phyloP scores from a whole-genome alignment of 495 filamentous ascomycete genomes.

The Letharia lupina region DNA sequence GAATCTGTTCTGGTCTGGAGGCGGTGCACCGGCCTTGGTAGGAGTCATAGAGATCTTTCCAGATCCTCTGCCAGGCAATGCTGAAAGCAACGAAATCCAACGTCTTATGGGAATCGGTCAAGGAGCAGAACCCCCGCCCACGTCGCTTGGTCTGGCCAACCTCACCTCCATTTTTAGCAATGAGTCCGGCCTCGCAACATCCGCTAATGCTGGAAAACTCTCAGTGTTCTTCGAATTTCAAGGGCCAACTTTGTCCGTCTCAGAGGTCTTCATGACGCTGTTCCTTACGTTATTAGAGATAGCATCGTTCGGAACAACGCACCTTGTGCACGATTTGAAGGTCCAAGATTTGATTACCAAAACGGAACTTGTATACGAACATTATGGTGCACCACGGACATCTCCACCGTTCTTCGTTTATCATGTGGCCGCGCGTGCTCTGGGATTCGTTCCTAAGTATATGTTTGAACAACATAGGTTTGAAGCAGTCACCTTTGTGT shows the following conservation, averaged over 20 bases:
- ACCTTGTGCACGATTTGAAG: background rate
- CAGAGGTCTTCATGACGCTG: conserved; percentile 6
- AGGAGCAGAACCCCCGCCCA: background rate
- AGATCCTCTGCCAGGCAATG: background rate
- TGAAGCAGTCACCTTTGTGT: background rate
- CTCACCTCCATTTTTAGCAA: background rate
- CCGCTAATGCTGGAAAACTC: background rate
- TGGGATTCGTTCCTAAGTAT: background rate
- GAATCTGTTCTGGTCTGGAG: conserved; percentile 4
- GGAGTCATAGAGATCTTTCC: conserved; percentile 1
- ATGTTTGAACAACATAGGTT: background rate
- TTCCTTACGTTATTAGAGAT: background rate
- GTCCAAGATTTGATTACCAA: background rate
- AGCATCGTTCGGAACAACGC: background rate
- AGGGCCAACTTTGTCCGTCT: background rate
- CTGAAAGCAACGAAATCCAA: background rate
- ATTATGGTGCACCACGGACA: background rate
- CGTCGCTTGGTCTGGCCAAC: background rate
- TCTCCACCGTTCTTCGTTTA: conserved; percentile 4
- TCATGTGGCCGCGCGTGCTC: background rate
- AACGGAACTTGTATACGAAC: background rate
- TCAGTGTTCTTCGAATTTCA: background rate
- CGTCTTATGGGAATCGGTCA: background rate
- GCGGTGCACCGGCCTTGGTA: background rate
- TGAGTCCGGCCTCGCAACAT: background rate